These are phyloP conservation scores for Aureobasidium sp. DNA, from an alignment of 2,329 filamentous ascomycete species.

Conservation along the genomic window DNA sequence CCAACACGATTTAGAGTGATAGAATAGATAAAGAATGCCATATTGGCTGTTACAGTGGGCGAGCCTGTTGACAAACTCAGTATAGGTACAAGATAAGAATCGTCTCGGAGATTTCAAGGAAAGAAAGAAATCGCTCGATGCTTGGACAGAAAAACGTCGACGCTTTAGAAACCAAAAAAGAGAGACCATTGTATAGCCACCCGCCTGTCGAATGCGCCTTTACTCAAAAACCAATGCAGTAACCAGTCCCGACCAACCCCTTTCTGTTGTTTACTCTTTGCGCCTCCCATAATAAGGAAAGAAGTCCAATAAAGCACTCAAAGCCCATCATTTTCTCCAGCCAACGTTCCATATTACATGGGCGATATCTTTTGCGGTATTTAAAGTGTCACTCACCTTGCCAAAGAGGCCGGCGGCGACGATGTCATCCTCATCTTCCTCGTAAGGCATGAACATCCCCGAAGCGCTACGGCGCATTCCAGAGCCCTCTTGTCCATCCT, in stretches of 20 bases:
- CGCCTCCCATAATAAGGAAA: neutral
- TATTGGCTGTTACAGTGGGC: neutral
- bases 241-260: neutral
- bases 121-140: conserved; percentile 7
- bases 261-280: neutral
- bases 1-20: neutral
- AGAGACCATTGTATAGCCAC: conserved; percentile 3
- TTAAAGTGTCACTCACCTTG: conserved; percentile 69
- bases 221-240: conserved; percentile 3
- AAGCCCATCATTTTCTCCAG: conserved; percentile 43
- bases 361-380: conserved; percentile 55
- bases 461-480: conserved; percentile 70
- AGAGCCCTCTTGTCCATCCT: conserved; percentile 34
- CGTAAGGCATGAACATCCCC: conserved; percentile 86
- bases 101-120: neutral
- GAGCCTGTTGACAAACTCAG: conserved; percentile 1
- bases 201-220: conserved; percentile 6
- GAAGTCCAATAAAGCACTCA: neutral
- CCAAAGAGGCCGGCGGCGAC: conserved; percentile 57
- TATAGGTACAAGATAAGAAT: neutral
- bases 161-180: neutral
- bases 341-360: conserved; percentile 61
- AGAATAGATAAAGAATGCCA: neutral
- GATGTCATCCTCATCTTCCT: conserved; percentile 59
- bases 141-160: neutral